Conservation (phyloP, 176 grass and related monocot species). For the Lolium perenne region DNA sequence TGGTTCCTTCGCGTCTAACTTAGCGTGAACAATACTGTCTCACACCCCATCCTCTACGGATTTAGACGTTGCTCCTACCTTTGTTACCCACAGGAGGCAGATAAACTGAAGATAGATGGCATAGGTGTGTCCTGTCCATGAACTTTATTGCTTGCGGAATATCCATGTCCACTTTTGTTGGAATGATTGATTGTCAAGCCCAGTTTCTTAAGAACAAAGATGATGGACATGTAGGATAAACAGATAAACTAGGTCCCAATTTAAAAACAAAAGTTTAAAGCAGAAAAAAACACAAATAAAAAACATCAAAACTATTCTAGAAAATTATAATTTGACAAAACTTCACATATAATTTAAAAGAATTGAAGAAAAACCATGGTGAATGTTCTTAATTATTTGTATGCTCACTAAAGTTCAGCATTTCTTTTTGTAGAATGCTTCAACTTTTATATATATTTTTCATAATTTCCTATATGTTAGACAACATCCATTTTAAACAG, state of each 20-base stretch:
- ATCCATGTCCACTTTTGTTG: background rate
- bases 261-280: background rate
- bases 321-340: too few relatives aligned
- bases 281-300: background rate
- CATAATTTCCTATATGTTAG: background rate
- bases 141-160: background rate
- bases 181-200: background rate
- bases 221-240: background rate
- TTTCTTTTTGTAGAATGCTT: too few relatives aligned
- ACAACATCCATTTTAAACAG: background rate
- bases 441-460: too few relatives aligned
- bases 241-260: background rate
- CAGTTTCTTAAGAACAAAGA: background rate
- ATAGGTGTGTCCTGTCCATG: background rate
- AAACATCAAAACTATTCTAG: too few relatives aligned
- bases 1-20: conserved; percentile 38
- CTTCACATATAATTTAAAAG: too few relatives aligned
- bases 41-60: conserved; percentile 36
- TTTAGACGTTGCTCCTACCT: conserved; percentile 54
- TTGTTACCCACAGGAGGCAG: background rate
- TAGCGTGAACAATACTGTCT: conserved; percentile 18
- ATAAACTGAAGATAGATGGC: conserved; percentile 3
- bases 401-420: too few relatives aligned
- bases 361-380: too few relatives aligned
- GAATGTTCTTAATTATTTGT: too few relatives aligned